These are phyloP conservation scores for Podospora didyma DNA, from an alignment of 495 filamentous ascomycete species.

Conservation along the genomic window DNA sequence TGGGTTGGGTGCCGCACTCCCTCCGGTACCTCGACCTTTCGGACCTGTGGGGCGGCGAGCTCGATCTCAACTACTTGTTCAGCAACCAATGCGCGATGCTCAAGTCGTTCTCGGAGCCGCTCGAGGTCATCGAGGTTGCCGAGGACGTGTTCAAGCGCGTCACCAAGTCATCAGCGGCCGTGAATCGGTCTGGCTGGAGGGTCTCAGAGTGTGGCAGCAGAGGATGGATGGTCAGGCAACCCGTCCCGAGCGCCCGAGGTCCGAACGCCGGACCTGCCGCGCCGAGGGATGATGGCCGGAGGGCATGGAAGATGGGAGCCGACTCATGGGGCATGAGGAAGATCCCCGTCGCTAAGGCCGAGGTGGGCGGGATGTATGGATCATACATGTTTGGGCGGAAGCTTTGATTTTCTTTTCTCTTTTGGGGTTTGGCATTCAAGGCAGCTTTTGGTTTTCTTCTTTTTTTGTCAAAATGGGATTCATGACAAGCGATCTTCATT, in stretches of 20 bases:
- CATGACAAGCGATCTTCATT: no score
- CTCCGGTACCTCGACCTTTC: conserved; percentile 73
- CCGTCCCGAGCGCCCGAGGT: no score
- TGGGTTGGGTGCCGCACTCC: conserved; percentile 55
- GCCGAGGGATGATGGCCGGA: conserved; percentile 42
- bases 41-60: conserved; percentile 56
- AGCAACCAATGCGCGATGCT: conserved; percentile 56
- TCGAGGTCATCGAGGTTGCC: conserved; percentile 75
- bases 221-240: conserved; percentile 62
- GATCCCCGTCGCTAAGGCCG: conserved; percentile 69
- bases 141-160: conserved; percentile 66
- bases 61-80: conserved; percentile 62
- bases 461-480: no score
- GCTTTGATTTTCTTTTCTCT: conserved; percentile 27
- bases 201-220: conserved; percentile 63
- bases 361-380: conserved; percentile 83
- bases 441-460: not conserved
- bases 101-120: conserved; percentile 57
- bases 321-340: conserved; percentile 85
- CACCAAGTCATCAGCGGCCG: conserved; percentile 39
- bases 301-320: conserved; percentile 87
- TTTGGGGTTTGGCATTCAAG: not conserved
- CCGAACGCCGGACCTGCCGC: conserved; percentile 19
- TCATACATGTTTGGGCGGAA: conserved; percentile 71
- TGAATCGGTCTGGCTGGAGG: conserved; percentile 58